A percentile compares a stretch with the other conserved stretches of the same genome.
These are phyloP conservation scores for Pulveroboletus sp. DNA, from an alignment of 768 basidiomycete species.

Conservation along the genomic window DNA sequence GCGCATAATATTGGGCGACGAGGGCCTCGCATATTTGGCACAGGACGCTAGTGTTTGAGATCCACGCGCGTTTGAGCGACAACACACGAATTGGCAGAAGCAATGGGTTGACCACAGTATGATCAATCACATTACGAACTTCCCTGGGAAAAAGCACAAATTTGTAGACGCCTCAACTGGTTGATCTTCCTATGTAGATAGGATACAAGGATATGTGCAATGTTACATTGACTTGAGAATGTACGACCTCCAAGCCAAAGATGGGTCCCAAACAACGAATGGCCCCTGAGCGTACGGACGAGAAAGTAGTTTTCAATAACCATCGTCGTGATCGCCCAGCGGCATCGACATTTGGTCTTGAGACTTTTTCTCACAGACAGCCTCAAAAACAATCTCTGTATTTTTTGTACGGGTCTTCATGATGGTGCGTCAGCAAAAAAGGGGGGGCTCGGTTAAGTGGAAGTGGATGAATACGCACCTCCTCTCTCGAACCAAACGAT, in stretches of 20 bases:
- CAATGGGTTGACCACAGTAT: too few species aligned
- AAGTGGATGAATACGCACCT: slow-evolving; percentile 5
- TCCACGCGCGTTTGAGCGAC: too few species aligned
- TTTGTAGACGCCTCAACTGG: not conserved
- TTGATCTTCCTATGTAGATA: not conserved
- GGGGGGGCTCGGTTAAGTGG: not conserved
- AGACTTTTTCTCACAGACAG: slow-evolving; percentile 12
- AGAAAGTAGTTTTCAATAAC: too few species aligned
- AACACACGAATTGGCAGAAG: too few species aligned
- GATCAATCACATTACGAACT: too few species aligned
- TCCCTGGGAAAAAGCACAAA: not conserved
- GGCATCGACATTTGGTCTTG: slow-evolving; percentile 5
- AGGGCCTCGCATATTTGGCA: too few species aligned
- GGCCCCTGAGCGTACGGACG: too few species aligned
- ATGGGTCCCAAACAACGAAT: not conserved
- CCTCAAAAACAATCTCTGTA: slow-evolving; percentile 20
- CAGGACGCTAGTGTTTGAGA: too few species aligned
- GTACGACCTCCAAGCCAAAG: not conserved
- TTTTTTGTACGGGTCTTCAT: slow-evolving; percentile 11
- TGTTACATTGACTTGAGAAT: slow-evolving; percentile 5
- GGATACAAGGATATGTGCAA: slow-evolving; percentile 2
- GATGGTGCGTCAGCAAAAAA: not conserved
- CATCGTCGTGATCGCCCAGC: not conserved
- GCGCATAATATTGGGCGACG: too few species aligned
- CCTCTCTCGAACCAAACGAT: slow-evolving; percentile 7